Evolutionary conservation across 164 flowering plant genomes (phyloP).

Genomic region (Nymphaea thermarum): DNA sequence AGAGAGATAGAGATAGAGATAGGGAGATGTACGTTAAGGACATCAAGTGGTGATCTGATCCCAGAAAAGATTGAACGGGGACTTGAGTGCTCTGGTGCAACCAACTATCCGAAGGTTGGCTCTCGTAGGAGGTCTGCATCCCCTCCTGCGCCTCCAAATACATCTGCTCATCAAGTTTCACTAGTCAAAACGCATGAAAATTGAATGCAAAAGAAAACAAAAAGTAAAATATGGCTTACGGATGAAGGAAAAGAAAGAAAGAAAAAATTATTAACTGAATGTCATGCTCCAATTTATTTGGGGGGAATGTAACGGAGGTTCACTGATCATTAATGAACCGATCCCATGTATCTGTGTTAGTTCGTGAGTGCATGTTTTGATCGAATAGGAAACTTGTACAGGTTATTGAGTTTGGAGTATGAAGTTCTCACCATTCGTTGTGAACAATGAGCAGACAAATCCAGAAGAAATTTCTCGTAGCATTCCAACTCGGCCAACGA

Average conservation of each 20-base stretch:
- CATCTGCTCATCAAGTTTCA: neutral
- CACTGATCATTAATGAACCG: no score
- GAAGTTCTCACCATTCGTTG: neutral
- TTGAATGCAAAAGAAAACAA: neutral
- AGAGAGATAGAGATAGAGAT: neutral
- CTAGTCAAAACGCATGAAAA: neutral
- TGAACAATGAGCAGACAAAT: neutral
- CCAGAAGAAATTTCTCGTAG: constrained; percentile 1
- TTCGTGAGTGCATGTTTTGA: no score
- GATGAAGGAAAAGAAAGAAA: neutral
- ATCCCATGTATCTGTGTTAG: no score
- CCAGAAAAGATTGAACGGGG: neutral
- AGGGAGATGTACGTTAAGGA: neutral
- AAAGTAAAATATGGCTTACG: neutral
- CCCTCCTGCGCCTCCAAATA: constrained; percentile 1
- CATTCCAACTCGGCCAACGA: neutral
- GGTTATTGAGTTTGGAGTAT: no score
- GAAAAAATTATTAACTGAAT: neutral
- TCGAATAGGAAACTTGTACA: no score
- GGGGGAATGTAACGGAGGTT: neutral
- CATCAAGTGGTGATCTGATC: neutral
- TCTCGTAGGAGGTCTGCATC: neutral
- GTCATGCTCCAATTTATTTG: neutral
- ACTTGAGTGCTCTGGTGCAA: neutral
- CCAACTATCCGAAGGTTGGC: neutral